A percentile compares a stretch with the other conserved stretches of the same genome.
These are phyloP conservation scores for Salix udensis DNA, from an alignment of 345 rosid genomes.

Conservation along the genomic window DNA sequence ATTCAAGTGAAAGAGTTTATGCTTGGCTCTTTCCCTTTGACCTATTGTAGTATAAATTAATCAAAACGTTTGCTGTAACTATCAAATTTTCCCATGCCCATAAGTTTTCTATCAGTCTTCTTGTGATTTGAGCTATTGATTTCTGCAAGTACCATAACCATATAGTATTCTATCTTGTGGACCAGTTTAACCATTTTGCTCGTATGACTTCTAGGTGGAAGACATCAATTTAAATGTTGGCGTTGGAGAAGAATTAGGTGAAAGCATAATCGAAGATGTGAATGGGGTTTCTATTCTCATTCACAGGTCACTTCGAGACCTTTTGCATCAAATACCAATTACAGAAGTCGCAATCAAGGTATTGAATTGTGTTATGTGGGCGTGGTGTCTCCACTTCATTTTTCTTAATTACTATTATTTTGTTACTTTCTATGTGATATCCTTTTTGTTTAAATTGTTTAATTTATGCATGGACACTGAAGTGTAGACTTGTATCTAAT, in stretches of 20 bases:
- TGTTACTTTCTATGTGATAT: background rate
- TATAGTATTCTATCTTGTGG: constrained; percentile 1
- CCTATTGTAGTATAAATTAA: background rate
- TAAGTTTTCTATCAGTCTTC: background rate
- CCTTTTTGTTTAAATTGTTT: constrained; percentile 5
- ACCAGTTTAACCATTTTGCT: background rate
- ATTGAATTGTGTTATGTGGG: constrained; percentile 14
- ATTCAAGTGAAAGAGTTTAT: background rate
- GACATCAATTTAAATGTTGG: constrained; percentile 95
- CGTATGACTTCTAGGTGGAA: constrained; percentile 50
- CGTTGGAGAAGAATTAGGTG: constrained; percentile 66
- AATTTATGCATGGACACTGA: background rate
- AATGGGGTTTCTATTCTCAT: constrained; percentile 83
- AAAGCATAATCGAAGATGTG: constrained; percentile 87
- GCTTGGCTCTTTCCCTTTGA: background rate
- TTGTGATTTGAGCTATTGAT: background rate
- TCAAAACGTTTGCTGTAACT: background rate
- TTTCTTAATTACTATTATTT: background rate
- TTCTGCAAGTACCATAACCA: background rate
- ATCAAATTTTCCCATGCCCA: background rate
- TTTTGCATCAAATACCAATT: constrained; percentile 77
- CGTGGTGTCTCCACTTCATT: constrained; percentile 1
- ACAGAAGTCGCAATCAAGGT: constrained; percentile 74
- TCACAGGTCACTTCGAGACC: constrained; percentile 79
- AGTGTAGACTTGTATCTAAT: constrained; percentile 15